Evolutionary conservation across 345 rosid genomes (phyloP), one percentile per base, ranked within the genome.

Genomic region (Gossypium sturtianum): DNA sequence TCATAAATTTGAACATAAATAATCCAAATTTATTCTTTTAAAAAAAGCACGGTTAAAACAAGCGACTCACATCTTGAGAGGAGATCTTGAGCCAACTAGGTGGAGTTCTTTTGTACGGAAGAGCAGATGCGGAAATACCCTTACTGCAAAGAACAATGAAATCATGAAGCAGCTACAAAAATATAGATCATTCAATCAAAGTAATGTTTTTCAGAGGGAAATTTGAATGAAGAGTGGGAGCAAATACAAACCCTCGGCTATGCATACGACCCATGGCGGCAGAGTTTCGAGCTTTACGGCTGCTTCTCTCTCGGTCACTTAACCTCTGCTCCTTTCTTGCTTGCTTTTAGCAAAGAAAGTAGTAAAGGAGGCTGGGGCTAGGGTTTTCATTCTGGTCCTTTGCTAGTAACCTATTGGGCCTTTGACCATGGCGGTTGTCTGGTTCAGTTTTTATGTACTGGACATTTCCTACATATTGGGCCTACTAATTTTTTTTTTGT

Each of bases 241-340:
- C 1, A 65, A 60, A 22, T 27, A 56, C 81, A 62, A 75, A 88
- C 97, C 96, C 97, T 66, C 90, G 73, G 63, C 89, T 81, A 74
- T 92, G 97, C 97, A 92, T 92, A 73, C 97, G 93, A 74, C 96
- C 97, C 96, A 90, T 92, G 86, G 82, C 73, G 76, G 76, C 80
- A 41, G 17, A 63, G 15, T 56, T 0, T 59, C 12, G 53, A 70
- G 16, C 48, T 64, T 22, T 20, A 27, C 48, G 41, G 43, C 80
- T 64, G 75, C 77, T 66, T 56, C 75, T 27, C 19, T 11, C 23
- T 22, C 12, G 62, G 62, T 3, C 66, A 9, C 71, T n/a, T 0
- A 0, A 27, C 61, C 51, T 15, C 29, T 15, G 73, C 54, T 10
- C 23, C 71, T 2, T 16, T 3, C 72, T 78, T 73, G 59, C 70